Percentiles rank a stretch among this genome's conserved stretches.
phyloP scores from a whole-genome alignment of 352 stramenopile genomes.

The Globisporangium iwayamae region DNA sequence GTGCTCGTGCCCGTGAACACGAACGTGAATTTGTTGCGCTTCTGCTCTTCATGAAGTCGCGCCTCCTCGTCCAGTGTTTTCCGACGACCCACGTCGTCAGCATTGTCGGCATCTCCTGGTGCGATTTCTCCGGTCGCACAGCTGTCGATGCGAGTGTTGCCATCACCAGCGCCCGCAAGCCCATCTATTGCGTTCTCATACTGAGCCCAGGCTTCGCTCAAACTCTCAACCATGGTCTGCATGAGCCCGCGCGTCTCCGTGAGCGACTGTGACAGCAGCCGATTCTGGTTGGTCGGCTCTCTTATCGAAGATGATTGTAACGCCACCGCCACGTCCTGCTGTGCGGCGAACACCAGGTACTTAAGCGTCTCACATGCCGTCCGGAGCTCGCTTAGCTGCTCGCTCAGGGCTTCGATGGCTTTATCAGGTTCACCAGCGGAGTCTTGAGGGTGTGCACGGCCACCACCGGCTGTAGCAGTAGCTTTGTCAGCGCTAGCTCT shows the following conservation, averaged over 20 bases:
- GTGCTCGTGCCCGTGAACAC: slow-evolving; percentile 78
- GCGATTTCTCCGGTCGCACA: slow-evolving; percentile 1
- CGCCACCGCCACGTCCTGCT: slow-evolving; percentile 29
- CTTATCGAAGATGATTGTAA: not conserved
- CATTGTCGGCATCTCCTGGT: not conserved
- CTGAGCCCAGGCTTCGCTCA: slow-evolving; percentile 18
- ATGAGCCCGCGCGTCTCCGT: slow-evolving; percentile 18
- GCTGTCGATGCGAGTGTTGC: not conserved
- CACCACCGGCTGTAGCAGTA: not conserved
- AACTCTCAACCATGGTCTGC: slow-evolving; percentile 17
- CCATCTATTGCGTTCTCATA: slow-evolving; percentile 14
- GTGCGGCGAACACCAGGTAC: slow-evolving; percentile 35
- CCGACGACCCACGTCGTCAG: not conserved
- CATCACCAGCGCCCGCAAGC: not conserved
- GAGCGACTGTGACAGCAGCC: slow-evolving; percentile 4
- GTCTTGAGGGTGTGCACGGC: not conserved
- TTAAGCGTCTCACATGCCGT: slow-evolving; percentile 49
- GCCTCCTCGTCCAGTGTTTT: not conserved
- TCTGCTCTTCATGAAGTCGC: not conserved
- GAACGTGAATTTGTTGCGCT: slow-evolving; percentile 25
- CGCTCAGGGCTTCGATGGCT: not conserved
- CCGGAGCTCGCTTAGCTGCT: slow-evolving; percentile 33
- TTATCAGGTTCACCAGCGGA: slow-evolving; percentile 9
- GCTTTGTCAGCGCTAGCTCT: not conserved
- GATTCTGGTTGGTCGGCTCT: not conserved